Conservation (phyloP, 1,284 basidiomycete species). For the Jaminaea rosea region DNA sequence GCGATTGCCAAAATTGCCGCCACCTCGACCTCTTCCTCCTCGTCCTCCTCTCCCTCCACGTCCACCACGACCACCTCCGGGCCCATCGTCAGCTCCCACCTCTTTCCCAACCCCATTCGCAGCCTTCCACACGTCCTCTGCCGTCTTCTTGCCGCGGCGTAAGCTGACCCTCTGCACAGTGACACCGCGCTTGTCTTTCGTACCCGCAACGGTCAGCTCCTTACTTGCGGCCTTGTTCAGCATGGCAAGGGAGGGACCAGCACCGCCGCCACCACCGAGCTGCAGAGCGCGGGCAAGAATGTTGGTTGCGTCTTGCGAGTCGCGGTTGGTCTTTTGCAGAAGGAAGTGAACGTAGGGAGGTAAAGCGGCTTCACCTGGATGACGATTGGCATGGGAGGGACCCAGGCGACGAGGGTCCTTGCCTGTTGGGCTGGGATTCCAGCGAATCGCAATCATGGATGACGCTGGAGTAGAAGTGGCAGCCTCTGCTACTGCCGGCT, state of each 20-base stretch:
- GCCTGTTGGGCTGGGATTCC: neutral
- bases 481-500: neutral
- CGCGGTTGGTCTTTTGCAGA: conserved; percentile 92
- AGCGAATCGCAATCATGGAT: conserved; percentile 7
- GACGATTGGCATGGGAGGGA: neutral
- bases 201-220: conserved; percentile 82
- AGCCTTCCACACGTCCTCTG: conserved; percentile 69
- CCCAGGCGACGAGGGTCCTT: conserved; percentile 1
- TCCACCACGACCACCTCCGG: conserved; percentile 52
- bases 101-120: conserved; percentile 49
- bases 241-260: conserved; percentile 1
- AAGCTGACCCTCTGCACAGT: conserved; percentile 87
- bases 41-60: conserved; percentile 18
- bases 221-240: conserved; percentile 52
- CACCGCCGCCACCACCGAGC: conserved; percentile 9
- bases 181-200: conserved; percentile 95
- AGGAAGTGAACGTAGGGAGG: conserved; percentile 89
- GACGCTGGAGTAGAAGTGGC: too few species aligned
- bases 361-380: neutral
- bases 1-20: conserved; percentile 4
- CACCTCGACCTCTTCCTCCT: conserved; percentile 10
- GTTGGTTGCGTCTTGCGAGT: conserved; percentile 85
- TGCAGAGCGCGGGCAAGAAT: conserved; percentile 57
- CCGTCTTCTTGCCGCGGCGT: conserved; percentile 65
- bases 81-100: conserved; percentile 51